These are phyloP conservation scores for Lobosporangium transversale DNA, from an alignment of 192 early-diverging fungal species.

Conservation along the genomic window DNA sequence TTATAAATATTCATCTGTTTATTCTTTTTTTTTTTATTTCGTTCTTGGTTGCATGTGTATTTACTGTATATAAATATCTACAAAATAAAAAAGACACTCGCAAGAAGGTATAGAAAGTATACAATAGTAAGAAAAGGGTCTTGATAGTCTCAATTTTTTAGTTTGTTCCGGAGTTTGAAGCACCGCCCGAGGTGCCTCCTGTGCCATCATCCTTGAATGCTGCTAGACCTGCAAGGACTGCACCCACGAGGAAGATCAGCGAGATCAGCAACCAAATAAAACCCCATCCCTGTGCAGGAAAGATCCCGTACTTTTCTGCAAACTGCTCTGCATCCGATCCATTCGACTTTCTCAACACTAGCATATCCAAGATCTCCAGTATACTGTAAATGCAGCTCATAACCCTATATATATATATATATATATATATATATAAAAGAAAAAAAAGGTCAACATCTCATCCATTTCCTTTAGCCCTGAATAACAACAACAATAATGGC, in stretches of 20 bases:
- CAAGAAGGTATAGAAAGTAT: background rate
- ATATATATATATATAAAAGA: no score
- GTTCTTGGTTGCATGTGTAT: background rate
- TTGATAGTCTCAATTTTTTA: background rate
- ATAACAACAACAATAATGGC: no score
- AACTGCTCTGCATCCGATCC: slow-evolving; percentile 94
- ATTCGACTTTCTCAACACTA: slow-evolving; percentile 90
- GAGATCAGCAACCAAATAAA: slow-evolving; percentile 91
- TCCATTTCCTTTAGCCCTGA: no score
- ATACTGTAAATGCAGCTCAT: slow-evolving; percentile 94
- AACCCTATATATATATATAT: slow-evolving; percentile 59
- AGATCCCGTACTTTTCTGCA: slow-evolving; percentile 77
- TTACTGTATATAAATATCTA: background rate
- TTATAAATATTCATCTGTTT: no score
- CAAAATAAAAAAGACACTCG: background rate
- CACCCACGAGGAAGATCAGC: slow-evolving; percentile 79
- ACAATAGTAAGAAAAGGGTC: background rate
- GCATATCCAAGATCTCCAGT: slow-evolving; percentile 97
- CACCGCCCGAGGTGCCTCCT: background rate
- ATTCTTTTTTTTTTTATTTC: background rate
- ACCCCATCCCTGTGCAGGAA: slow-evolving; percentile 88
- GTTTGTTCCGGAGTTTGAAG: background rate
- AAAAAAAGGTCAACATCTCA: no score
- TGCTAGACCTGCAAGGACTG: slow-evolving; percentile 81
- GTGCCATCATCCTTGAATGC: slow-evolving; percentile 73